Percentiles rank a stretch among this genome's conserved stretches.
Evolutionary conservation across 768 basidiomycete species (phyloP).

Genomic region (Leucocoprinus sp.): DNA sequence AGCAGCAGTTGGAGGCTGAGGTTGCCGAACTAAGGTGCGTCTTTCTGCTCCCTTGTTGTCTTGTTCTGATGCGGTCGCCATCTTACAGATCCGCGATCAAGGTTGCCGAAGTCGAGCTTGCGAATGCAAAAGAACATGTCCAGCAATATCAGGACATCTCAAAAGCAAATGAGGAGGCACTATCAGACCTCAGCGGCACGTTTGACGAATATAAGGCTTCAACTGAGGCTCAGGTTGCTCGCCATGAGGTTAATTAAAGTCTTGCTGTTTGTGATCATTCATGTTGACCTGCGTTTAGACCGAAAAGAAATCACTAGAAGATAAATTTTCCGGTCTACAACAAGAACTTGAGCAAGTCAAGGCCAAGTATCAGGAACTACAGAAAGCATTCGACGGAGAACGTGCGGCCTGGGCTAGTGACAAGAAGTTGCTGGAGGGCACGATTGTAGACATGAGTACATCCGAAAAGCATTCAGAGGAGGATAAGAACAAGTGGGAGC

Average conservation of each 20-base stretch:
- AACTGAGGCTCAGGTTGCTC: conserved; percentile 60
- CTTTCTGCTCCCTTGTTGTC: neutral
- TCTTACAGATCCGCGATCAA: conserved; percentile 59
- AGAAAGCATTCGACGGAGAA: conserved; percentile 60
- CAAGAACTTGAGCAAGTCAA: conserved; percentile 44
- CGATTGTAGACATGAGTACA: conserved; percentile 71
- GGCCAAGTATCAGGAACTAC: conserved; percentile 46
- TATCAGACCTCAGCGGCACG: conserved; percentile 59
- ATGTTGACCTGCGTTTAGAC: conserved; percentile 34
- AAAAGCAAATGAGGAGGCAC: conserved; percentile 70
- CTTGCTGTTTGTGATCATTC: neutral
- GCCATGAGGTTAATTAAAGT: conserved; percentile 50
- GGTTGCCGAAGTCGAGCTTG: conserved; percentile 69
- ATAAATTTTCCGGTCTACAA: conserved; percentile 46
- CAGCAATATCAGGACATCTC: conserved; percentile 85
- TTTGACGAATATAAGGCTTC: conserved; percentile 75
- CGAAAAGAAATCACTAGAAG: conserved; percentile 54
- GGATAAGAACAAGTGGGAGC: conserved; percentile 55
- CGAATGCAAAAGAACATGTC: conserved; percentile 60
- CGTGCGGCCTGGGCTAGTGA: conserved; percentile 66
- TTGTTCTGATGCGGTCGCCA: neutral
- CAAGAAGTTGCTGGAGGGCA: conserved; percentile 75
- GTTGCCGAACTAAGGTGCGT: conserved; percentile 77
- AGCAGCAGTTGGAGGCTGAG: conserved; percentile 77
- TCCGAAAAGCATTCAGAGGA: conserved; percentile 63